phyloP scores from a whole-genome alignment of 805 yeast genomes.

The Crinitomyces ghanaensis region DNA sequence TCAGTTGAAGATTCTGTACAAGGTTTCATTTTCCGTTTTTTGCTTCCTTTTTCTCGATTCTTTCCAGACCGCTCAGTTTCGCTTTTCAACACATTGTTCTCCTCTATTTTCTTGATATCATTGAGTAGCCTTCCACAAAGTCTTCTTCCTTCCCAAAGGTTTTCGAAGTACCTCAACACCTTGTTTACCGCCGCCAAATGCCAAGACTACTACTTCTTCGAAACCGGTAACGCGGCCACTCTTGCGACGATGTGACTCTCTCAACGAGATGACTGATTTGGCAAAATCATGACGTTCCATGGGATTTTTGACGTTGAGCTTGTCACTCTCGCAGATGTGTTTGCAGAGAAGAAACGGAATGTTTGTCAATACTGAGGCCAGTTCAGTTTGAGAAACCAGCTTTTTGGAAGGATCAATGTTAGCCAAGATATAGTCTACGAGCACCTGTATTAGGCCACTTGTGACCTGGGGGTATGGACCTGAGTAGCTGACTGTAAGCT shows the following conservation, averaged over 20 bases:
- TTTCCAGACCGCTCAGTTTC: too few relatives aligned
- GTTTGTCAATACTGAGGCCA: constrained; percentile 12
- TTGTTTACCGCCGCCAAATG: constrained; percentile 26
- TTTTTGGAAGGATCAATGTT: constrained; percentile 8
- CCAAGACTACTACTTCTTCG: constrained; percentile 27
- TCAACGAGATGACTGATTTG: constrained; percentile 17
- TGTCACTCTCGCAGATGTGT: constrained; percentile 20
- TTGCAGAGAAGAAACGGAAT: constrained; percentile 24
- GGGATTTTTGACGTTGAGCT: constrained; percentile 16
- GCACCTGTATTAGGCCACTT: constrained; percentile 12
- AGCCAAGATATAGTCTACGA: constrained; percentile 16
- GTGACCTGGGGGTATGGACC: constrained; percentile 27
- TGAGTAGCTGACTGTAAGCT: constrained; percentile 8
- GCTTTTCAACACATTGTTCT: too few relatives aligned
- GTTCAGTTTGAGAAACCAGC: constrained; percentile 10
- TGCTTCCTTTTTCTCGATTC: too few relatives aligned
- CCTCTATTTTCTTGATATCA: too few relatives aligned
- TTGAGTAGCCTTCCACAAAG: constrained; percentile 16
- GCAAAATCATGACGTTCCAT: constrained; percentile 26
- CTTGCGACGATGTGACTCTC: constrained; percentile 16
- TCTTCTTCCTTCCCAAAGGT: constrained; percentile 15
- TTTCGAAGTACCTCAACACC: constrained; percentile 22
- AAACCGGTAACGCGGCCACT: constrained; percentile 4
- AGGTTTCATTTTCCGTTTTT: too few relatives aligned
- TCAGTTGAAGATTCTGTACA: too few relatives aligned